Conservation (phyloP, 805 yeast species). For the Isabelozyma rhagii region DNA sequence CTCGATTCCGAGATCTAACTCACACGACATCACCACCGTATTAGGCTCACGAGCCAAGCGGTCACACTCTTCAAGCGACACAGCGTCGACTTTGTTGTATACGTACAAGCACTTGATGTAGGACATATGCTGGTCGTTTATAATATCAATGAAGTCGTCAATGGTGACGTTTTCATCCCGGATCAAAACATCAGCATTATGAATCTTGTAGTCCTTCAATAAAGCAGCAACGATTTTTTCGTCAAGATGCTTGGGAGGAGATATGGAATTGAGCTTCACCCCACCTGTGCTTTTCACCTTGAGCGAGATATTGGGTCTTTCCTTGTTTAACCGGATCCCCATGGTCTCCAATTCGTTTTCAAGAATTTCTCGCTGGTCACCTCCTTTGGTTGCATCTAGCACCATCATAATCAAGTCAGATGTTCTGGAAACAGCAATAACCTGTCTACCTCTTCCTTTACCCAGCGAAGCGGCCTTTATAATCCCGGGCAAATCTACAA, state of each 20-base stretch:
- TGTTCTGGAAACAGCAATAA: constrained; percentile 92
- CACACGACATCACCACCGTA: constrained; percentile 93
- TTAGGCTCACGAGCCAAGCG: constrained; percentile 88
- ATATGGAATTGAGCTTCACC: constrained; percentile 72
- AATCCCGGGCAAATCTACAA: constrained; percentile 97
- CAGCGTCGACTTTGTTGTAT: constrained; percentile 94
- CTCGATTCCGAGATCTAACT: constrained; percentile 76
- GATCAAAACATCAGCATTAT: constrained; percentile 89
- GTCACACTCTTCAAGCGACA: constrained; percentile 90
- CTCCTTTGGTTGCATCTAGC: constrained; percentile 91
- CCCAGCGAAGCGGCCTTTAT: constrained; percentile 96
- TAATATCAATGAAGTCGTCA: constrained; percentile 87
- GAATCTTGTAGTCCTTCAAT: constrained; percentile 82
- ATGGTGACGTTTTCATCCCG: constrained; percentile 87
- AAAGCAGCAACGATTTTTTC: constrained; percentile 77
- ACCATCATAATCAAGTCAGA: constrained; percentile 92
- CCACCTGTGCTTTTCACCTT: constrained; percentile 89
- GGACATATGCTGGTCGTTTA: constrained; percentile 82
- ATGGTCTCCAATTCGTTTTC: constrained; percentile 90
- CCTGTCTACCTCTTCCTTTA: constrained; percentile 96
- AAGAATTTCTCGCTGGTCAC: constrained; percentile 80
- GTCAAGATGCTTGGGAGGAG: constrained; percentile 78
- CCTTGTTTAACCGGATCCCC: constrained; percentile 85
- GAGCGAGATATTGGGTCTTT: constrained; percentile 74
- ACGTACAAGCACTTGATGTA: constrained; percentile 91